A percentile compares a stretch with the other conserved stretches of the same genome.
phyloP scores from a whole-genome alignment of 306 rosid species.

The Trifolium fragiferum region DNA sequence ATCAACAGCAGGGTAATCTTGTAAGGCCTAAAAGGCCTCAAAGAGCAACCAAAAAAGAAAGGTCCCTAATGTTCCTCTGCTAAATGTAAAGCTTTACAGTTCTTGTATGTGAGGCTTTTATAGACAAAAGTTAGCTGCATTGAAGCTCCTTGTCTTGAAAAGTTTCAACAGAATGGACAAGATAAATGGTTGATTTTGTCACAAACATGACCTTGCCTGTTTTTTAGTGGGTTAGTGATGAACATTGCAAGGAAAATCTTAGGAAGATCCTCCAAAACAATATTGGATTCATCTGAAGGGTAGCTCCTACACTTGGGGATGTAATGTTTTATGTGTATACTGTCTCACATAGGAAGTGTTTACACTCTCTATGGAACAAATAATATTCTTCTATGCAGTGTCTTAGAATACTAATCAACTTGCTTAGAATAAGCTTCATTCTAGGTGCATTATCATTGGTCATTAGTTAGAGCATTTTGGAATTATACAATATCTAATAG shows the following conservation, averaged over 20 bases:
- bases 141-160: slow-evolving; percentile 15
- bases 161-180: slow-evolving; percentile 34
- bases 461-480: slow-evolving; percentile 21
- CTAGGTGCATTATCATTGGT: neutral
- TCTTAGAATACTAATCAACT: slow-evolving; percentile 9
- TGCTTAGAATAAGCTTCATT: slow-evolving; percentile 3
- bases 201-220: slow-evolving; percentile 33
- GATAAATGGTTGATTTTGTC: slow-evolving; percentile 45
- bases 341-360: slow-evolving; percentile 30
- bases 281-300: slow-evolving; percentile 25
- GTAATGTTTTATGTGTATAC: neutral
- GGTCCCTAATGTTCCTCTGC: neutral
- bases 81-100: slow-evolving; percentile 41
- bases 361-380: slow-evolving; percentile 17
- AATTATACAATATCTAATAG: slow-evolving; percentile 7
- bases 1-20: slow-evolving; percentile 4
- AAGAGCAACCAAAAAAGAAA: slow-evolving; percentile 37
- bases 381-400: slow-evolving; percentile 31
- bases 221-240: slow-evolving; percentile 32
- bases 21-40: slow-evolving; percentile 20
- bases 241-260: slow-evolving; percentile 46
- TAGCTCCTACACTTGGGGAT: slow-evolving; percentile 27
- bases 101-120: slow-evolving; percentile 32
- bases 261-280: slow-evolving; percentile 50
- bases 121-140: slow-evolving; percentile 12